Percentiles rank a stretch among this genome's conserved stretches.
Conservation (phyloP, 176 grass and related monocot genomes). For the Phoenix dactylifera region DNA sequence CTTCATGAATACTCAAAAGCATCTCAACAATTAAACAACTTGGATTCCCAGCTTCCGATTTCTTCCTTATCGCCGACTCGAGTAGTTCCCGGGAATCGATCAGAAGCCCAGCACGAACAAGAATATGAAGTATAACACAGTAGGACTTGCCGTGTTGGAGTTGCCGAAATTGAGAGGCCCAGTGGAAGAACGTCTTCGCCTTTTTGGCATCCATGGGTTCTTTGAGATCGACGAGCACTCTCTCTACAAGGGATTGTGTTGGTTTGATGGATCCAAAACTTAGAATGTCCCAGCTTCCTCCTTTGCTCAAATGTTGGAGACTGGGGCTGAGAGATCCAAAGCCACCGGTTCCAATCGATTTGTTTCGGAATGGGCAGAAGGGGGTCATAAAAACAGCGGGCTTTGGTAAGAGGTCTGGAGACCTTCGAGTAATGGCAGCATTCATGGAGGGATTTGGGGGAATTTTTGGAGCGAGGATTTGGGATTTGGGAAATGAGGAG, state of each 20-base stretch:
- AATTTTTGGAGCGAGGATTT: no score
- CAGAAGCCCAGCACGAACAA: constrained; percentile 54
- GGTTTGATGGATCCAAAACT: constrained; percentile 24
- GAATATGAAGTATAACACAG: constrained; percentile 62
- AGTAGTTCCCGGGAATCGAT: constrained; percentile 36
- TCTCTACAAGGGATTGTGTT: constrained; percentile 24
- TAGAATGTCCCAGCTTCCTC: constrained; percentile 45
- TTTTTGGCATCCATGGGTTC: constrained; percentile 45
- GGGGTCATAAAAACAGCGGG: neutral
- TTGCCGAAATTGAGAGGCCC: constrained; percentile 22
- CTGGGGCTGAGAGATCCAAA: neutral
- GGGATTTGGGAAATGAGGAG: no score
- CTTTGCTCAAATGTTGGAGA: constrained; percentile 37
- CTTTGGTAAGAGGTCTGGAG: neutral
- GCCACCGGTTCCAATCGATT: no score
- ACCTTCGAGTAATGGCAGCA: no score
- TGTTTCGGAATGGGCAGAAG: neutral
- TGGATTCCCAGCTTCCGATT: neutral
- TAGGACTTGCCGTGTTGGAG: constrained; percentile 39
- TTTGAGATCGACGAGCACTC: constrained; percentile 46
- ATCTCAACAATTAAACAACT: neutral
- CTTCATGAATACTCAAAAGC: constrained; percentile 38
- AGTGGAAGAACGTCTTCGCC: constrained; percentile 66
- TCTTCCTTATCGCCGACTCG: constrained; percentile 38
- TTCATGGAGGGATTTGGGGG: no score